phyloP scores from a whole-genome alignment of 139 green algal species.

The Micractinium sp. region DNA sequence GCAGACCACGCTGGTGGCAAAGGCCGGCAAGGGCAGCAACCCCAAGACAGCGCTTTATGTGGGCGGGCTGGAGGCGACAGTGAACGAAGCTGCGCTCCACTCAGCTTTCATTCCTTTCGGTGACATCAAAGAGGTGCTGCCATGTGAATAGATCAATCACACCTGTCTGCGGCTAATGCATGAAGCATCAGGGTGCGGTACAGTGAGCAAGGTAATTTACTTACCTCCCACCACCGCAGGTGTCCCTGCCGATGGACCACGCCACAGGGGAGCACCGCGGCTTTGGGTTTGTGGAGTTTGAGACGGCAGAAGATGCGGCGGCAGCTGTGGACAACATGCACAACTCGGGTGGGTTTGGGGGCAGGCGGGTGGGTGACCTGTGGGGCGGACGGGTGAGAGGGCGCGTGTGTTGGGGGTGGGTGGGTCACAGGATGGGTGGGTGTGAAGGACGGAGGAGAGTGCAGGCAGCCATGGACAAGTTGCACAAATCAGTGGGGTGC shows the following conservation, averaged over 20 bases:
- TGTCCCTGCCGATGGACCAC: slow-evolving; percentile 94
- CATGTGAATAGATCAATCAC: too few relatives aligned
- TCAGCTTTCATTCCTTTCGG: slow-evolving; percentile 97
- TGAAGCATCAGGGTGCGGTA: too few relatives aligned
- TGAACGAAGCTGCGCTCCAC: slow-evolving; percentile 91
- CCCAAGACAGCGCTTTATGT: slow-evolving; percentile 93
- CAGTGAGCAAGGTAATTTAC: too few relatives aligned
- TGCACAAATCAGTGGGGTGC: neutral
- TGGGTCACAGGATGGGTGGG: neutral
- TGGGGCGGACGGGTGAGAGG: too few relatives aligned
- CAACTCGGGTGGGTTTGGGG: slow-evolving; percentile 73
- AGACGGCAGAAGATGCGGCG: slow-evolving; percentile 88
- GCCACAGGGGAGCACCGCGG: slow-evolving; percentile 82
- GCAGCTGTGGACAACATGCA: slow-evolving; percentile 98
- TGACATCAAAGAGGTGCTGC: slow-evolving; percentile 93
- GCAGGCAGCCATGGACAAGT: too few relatives aligned
- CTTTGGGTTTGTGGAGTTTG: slow-evolving; percentile 97
- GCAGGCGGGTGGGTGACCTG: too few relatives aligned
- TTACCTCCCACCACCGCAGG: too few relatives aligned
- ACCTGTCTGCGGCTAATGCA: too few relatives aligned
- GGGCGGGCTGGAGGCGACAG: slow-evolving; percentile 83
- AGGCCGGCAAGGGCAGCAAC: slow-evolving; percentile 78
- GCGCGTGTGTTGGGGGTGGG: neutral
- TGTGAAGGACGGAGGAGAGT: neutral
- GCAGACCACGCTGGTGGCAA: slow-evolving; percentile 67